Percentiles rank a stretch among this genome's conserved stretches.
Conservation (phyloP, 768 basidiomycete species). For the Dendrothele bispora region DNA sequence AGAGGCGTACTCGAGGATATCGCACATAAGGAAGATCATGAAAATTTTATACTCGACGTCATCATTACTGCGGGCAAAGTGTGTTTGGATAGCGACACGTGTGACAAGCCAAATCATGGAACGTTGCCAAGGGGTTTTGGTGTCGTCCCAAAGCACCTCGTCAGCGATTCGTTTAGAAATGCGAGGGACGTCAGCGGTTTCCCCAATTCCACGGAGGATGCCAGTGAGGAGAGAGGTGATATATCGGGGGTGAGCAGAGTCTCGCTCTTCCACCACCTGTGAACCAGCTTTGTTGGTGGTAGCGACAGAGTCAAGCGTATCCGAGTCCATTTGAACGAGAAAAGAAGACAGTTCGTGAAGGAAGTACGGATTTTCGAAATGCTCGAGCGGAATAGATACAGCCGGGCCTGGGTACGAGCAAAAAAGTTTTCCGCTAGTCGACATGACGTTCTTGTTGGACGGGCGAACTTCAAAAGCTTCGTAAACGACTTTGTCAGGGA, state of each 20-base stretch:
- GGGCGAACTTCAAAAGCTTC: slow-evolving; percentile 51
- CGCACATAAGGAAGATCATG: slow-evolving; percentile 39
- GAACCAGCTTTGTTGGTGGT: slow-evolving; percentile 37
- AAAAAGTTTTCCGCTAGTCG: slow-evolving; percentile 38
- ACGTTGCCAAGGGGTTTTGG: slow-evolving; percentile 46
- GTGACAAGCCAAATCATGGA: slow-evolving; percentile 51
- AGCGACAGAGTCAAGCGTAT: slow-evolving; percentile 29
- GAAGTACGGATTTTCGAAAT: slow-evolving; percentile 29
- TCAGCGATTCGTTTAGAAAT: slow-evolving; percentile 52
- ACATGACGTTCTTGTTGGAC: slow-evolving; percentile 32
- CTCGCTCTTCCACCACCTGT: slow-evolving; percentile 34
- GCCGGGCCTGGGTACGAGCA: slow-evolving; percentile 49
- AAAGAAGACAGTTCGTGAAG: slow-evolving; percentile 36
- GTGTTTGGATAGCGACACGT: slow-evolving; percentile 41
- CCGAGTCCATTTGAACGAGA: slow-evolving; percentile 35
- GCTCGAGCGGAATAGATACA: slow-evolving; percentile 29
- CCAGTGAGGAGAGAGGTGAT: slow-evolving; percentile 49
- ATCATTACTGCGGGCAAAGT: too few species aligned
- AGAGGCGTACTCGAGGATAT: slow-evolving; percentile 23
- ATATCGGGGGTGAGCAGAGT: slow-evolving; percentile 43
- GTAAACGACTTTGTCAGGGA: slow-evolving; percentile 26
- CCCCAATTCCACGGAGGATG: slow-evolving; percentile 43
- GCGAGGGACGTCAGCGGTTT: slow-evolving; percentile 30
- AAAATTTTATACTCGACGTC: slow-evolving; percentile 53
- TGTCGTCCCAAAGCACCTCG: slow-evolving; percentile 39